Evolutionary conservation across 768 basidiomycete species (phyloP), one percentile per base, ranked within the genome.

Genomic region (Suillus sp.): DNA sequence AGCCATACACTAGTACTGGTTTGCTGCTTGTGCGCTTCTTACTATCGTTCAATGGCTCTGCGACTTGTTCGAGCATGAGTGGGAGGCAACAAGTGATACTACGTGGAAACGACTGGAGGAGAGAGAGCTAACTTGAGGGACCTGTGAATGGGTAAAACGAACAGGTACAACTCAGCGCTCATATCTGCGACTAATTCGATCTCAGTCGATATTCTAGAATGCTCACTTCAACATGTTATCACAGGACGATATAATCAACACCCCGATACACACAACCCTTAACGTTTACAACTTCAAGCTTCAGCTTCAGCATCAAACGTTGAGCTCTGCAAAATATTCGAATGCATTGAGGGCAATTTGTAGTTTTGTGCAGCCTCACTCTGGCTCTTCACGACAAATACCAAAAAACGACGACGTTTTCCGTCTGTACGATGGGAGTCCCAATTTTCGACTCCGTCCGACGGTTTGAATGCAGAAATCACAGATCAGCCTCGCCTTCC

Each of bases 51-150:
- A 98, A 76, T 99, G 97, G 96, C 86, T 99, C 50, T 91, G 93
- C 72, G 96, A 99, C 76, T 96, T 95, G 74, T 94, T 93, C 69
- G 91, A 93, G 69, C 91, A 92, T 65, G 90, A 90, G 65, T 93
- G 91, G 91, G 92, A 93, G 74, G 86, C 91, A 43, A 91, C 90
- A 60, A 93, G 91, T 69, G 91, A 92, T 76, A 93, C 66, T 91
- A 93, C 68, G 87, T 89, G 2, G 91, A 93, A 62, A 89, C 89
- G 3, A 85, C 84, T 27, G 74, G 72, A 32, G 91, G 92, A 69
- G 90, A 93, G 74, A 86, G 85, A 59, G 81, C 87, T 11, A 53
- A 65, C 60, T 56, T 70, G 65, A 68, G n/a, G 47, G 57, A 43
- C 8, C 20, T 6, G 22, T 18, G 10, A 56, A 50, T 9, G 42